phyloP scores from a whole-genome alignment of 1,284 basidiomycete genomes.

The Cerrena zonata region DNA sequence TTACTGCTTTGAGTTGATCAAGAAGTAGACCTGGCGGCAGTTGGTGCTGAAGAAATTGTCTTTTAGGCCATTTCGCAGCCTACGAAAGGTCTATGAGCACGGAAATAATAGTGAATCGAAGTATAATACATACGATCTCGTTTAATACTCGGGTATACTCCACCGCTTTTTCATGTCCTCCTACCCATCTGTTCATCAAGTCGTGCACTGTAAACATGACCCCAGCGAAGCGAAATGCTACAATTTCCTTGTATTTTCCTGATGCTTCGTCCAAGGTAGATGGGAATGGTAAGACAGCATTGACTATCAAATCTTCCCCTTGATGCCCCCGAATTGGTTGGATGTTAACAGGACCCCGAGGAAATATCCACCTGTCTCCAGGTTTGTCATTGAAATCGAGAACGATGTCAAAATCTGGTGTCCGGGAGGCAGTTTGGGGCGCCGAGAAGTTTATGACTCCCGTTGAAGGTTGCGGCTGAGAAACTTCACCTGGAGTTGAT shows the following conservation, averaged over 20 bases:
- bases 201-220: slow-evolving; percentile 46
- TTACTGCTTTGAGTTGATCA: slow-evolving; percentile 52
- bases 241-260: slow-evolving; percentile 26
- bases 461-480: slow-evolving; percentile 6
- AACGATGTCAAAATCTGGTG: slow-evolving; percentile 59
- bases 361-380: slow-evolving; percentile 58
- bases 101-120: background rate
- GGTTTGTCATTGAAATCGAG: slow-evolving; percentile 62
- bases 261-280: slow-evolving; percentile 7
- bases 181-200: slow-evolving; percentile 51
- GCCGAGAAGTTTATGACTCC: too few relatives aligned
- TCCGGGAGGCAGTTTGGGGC: background rate
- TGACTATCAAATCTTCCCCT: background rate
- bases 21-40: slow-evolving; percentile 51
- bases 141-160: slow-evolving; percentile 38
- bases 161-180: slow-evolving; percentile 40
- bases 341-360: slow-evolving; percentile 48
- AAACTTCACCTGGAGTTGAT: slow-evolving; percentile 11
- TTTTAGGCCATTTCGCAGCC: slow-evolving; percentile 33
- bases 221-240: slow-evolving; percentile 43
- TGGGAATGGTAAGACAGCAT: slow-evolving; percentile 1
- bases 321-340: background rate
- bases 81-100: slow-evolving; percentile 23
- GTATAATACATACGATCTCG: slow-evolving; percentile 33
- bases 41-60: slow-evolving; percentile 52